These are phyloP conservation scores for Canna indica DNA, from an alignment of 176 grass and related monocot genomes.

Conservation along the genomic window DNA sequence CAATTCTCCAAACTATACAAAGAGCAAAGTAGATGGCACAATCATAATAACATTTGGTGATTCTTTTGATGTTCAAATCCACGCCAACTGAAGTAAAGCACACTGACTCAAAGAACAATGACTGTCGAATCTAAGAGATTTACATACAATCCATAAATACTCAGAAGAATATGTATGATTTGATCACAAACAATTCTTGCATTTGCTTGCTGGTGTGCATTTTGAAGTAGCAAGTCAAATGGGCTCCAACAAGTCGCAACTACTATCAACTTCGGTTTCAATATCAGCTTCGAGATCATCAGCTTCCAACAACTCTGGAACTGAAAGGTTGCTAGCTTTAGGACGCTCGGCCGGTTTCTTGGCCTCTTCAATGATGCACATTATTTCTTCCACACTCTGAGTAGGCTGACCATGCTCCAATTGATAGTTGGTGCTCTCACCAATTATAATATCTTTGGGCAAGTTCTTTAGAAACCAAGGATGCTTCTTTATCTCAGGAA, in stretches of 20 bases:
- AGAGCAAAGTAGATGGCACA: too few relatives aligned
- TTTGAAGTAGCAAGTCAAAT: too few relatives aligned
- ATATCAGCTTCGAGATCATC: constrained; percentile 31
- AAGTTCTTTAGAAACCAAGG: constrained; percentile 86
- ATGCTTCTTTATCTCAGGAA: constrained; percentile 85
- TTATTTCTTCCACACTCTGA: constrained; percentile 72
- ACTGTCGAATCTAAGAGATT: too few relatives aligned
- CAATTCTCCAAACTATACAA: too few relatives aligned
- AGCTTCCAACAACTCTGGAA: constrained; percentile 37
- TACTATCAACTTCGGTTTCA: constrained; percentile 19
- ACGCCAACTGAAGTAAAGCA: too few relatives aligned
- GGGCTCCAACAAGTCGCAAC: constrained; percentile 8
- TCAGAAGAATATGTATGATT: too few relatives aligned
- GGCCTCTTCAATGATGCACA: constrained; percentile 70
- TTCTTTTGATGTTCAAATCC: too few relatives aligned
- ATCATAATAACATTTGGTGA: too few relatives aligned
- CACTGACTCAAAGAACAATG: too few relatives aligned
- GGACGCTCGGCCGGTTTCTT: constrained; percentile 43
- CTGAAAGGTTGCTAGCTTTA: constrained; percentile 20
- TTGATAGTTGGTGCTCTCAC: constrained; percentile 49
- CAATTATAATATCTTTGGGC: constrained; percentile 56
- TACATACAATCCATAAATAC: too few relatives aligned
- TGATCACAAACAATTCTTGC: too few relatives aligned
- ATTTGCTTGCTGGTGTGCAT: too few relatives aligned
- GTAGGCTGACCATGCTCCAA: constrained; percentile 5